Conservation (phyloP, 140 eudicot genomes). For the Cichorium intybus region DNA sequence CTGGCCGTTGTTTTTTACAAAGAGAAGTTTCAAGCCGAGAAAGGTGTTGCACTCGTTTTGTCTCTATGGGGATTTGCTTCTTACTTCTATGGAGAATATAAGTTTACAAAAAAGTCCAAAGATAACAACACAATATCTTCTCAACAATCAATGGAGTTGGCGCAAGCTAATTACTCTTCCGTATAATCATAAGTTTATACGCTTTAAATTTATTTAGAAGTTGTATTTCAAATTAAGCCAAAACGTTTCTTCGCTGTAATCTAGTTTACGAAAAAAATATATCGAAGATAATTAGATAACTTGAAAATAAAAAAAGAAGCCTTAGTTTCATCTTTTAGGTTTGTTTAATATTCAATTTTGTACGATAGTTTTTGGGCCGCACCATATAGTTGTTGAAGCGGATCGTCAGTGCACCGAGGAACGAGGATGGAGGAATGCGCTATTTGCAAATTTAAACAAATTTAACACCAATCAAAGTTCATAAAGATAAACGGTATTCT, state of each 20-base stretch:
- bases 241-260: neutral
- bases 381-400: too few species aligned
- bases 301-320: neutral
- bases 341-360: too few species aligned
- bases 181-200: slow-evolving; percentile 1
- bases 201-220: neutral
- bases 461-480: too few species aligned
- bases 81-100: slow-evolving; percentile 48
- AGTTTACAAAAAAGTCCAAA: slow-evolving; percentile 10
- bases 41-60: slow-evolving; percentile 44
- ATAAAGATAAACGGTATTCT: too few species aligned
- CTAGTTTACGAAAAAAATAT: neutral
- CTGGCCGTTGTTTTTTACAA: slow-evolving; percentile 40
- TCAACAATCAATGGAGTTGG: slow-evolving; percentile 19
- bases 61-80: slow-evolving; percentile 63
- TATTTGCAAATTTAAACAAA: too few species aligned
- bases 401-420: too few species aligned
- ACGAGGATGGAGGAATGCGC: too few species aligned
- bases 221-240: neutral
- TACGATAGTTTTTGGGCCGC: too few species aligned
- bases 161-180: neutral
- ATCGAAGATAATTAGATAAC: neutral
- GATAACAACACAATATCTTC: neutral
- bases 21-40: slow-evolving; percentile 49
- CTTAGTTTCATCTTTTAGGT: too few species aligned